These are phyloP conservation scores for Cryphonectria naterciae DNA, from an alignment of 2,329 filamentous ascomycete genomes.

Conservation along the genomic window DNA sequence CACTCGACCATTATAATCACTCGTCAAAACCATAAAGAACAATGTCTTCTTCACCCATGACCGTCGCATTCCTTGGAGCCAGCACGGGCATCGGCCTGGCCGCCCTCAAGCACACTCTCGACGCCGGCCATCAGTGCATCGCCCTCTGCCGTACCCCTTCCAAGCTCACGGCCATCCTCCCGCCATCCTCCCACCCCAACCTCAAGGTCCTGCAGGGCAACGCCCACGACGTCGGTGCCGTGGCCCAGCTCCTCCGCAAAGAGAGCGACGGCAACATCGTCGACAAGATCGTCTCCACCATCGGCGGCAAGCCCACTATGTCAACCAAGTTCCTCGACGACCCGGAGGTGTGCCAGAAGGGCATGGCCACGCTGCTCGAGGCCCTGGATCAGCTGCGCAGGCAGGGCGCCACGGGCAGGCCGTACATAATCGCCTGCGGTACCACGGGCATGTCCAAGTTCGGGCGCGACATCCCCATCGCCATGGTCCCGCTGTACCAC, in stretches of 20 bases:
- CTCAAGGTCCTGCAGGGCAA: slow-evolving; percentile 53
- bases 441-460: slow-evolving; percentile 47
- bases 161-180: slow-evolving; percentile 48
- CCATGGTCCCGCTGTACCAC: slow-evolving; percentile 47
- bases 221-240: slow-evolving; percentile 45
- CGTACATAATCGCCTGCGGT: slow-evolving; percentile 45
- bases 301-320: slow-evolving; percentile 46
- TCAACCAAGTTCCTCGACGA: slow-evolving; percentile 42
- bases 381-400: slow-evolving; percentile 41
- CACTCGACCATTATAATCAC: background rate
- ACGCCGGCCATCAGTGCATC: slow-evolving; percentile 50
- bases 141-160: slow-evolving; percentile 55
- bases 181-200: slow-evolving; percentile 37
- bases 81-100: slow-evolving; percentile 55
- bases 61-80: slow-evolving; percentile 58
- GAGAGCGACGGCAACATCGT: slow-evolving; percentile 40
- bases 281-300: slow-evolving; percentile 51
- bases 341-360: slow-evolving; percentile 54
- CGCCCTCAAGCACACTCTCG: slow-evolving; percentile 49
- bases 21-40: background rate
- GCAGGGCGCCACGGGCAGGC: slow-evolving; percentile 36
- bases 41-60: slow-evolving; percentile 37
- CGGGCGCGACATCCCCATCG: slow-evolving; percentile 46
- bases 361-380: slow-evolving; percentile 47
- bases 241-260: slow-evolving; percentile 42